Conservation (phyloP, 2,329 filamentous ascomycete genomes). For the Stagonosporopsis tanaceti region DNA sequence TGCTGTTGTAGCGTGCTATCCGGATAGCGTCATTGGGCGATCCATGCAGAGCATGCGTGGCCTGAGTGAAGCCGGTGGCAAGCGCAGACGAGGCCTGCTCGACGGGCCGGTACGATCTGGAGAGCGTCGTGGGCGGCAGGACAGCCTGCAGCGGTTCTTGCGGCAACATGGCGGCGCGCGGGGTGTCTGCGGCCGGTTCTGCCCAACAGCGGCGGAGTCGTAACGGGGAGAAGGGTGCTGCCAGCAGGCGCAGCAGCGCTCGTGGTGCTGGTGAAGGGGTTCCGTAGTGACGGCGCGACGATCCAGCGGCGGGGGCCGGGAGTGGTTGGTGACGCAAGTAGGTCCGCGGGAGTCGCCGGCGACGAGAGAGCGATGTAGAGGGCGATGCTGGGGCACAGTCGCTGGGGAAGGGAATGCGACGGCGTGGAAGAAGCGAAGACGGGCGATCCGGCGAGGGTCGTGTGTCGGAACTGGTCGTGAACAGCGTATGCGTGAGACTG, state of each 20-base stretch:
- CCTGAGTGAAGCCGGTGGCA: conserved; percentile 32
- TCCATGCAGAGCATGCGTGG: conserved; percentile 20
- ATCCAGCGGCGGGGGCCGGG: conserved; percentile 28
- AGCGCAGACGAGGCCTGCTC: conserved; percentile 36
- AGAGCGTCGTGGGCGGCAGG: conserved; percentile 46
- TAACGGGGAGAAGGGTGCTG: conserved; percentile 14
- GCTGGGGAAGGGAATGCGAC: conserved; percentile 17
- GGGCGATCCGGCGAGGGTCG: conserved; percentile 16
- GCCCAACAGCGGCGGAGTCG: conserved; percentile 5
- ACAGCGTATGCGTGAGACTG: conserved; percentile 28
- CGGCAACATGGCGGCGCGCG: conserved; percentile 41
- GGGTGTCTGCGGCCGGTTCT: conserved; percentile 9
- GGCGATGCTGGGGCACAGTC: conserved; percentile 1
- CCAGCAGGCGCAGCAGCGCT: conserved; percentile 34
- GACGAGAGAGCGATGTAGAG: conserved; percentile 21
- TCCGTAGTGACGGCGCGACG: conserved; percentile 13
- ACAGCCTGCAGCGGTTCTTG: conserved; percentile 37
- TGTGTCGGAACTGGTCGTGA: conserved; percentile 20
- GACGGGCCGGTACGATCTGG: conserved; percentile 36
- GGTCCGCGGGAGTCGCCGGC: conserved; percentile 22
- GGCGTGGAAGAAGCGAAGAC: conserved; percentile 19
- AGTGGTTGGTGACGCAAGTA: conserved; percentile 32
- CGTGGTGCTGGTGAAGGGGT: conserved; percentile 23
- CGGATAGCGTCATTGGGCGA: conserved; percentile 36
- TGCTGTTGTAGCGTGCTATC: conserved; percentile 34